Base-by-base conservation (phyloP, 2,329 filamentous ascomycete species). In the Polychaeton citri region DNA sequence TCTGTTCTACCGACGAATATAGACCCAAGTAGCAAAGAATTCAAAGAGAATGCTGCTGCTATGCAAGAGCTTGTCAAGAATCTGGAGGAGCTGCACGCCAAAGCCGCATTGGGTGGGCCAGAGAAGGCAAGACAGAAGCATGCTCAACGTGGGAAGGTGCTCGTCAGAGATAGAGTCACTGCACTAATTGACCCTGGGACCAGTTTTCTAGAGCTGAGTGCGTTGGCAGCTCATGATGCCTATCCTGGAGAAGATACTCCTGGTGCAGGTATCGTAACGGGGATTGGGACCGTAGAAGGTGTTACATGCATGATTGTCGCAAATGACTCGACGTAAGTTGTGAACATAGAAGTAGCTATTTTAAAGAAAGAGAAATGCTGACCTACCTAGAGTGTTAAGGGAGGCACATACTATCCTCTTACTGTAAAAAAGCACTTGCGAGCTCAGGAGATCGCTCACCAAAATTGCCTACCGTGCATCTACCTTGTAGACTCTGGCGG, bases 391-490 rank as follows among this genome's bases (percentile, higher is more conserved):
- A 55, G 50, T 13, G 88, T 96, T 53, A 98, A 96, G 64, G 88
- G 88, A 35, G 88, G 88, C 17, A 93, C 88, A 2, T 98, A 98
- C 63, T 96, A 88, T 55, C 88, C 88, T 2, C 85, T 96, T 49
- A 98, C 88, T 0, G 84, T 96, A 40, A 95, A 95, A 67, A 98
- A 98, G 68, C 90, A 96, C 59, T 68, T 96, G 12, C 76, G 88
- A 43, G 88, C 88, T 4, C 90, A 98, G 60, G 78, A 81, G 19
- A 81, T 96, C 44, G 88, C 88, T 0, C 75, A 83, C 45, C 84
- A 96, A 58, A 96, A 96, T 59, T 79, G 75, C 40, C 58, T 81
- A 7, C 76, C 76, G 1, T 96, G 88, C 60, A 83, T 98, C 56
- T 98, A 96, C 62, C 72, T 98, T 17, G 90, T 96, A 38, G 88